phyloP scores from a whole-genome alignment of 2,329 filamentous ascomycete species.

The Lachnellula subtilissima region DNA sequence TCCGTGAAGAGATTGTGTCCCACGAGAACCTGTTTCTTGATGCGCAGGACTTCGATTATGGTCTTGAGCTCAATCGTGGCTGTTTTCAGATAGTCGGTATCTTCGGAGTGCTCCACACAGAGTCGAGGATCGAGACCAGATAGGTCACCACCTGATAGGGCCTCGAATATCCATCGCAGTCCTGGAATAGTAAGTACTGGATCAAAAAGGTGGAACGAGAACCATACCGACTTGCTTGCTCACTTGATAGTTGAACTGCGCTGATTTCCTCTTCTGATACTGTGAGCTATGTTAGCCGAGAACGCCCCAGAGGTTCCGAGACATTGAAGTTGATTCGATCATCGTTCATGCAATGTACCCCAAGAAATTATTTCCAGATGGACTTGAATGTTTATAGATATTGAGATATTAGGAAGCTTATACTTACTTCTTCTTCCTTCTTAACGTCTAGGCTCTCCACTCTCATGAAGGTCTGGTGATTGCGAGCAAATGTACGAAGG shows the following conservation, averaged over 20 bases:
- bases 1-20: conserved; percentile 64
- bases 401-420: not conserved
- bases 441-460: conserved; percentile 23
- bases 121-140: conserved; percentile 31
- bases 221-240: conserved; percentile 24
- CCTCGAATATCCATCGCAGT: conserved; percentile 31
- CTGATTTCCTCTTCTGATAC: conserved; percentile 15
- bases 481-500: conserved; percentile 20
- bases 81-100: conserved; percentile 22
- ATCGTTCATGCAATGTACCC: no score
- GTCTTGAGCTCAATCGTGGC: conserved; percentile 35
- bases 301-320: no score
- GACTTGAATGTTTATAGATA: conserved; percentile 1
- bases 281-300: not conserved
- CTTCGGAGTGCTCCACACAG: conserved; percentile 36
- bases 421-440: conserved; percentile 24
- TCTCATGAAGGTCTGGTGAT: conserved; percentile 29
- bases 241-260: conserved; percentile 15
- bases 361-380: not conserved
- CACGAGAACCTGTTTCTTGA: conserved; percentile 41
- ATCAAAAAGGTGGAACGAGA: not conserved
- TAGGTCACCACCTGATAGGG: conserved; percentile 28
- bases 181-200: conserved; percentile 19
- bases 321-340: no score
- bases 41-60: conserved; percentile 26